Evolutionary conservation across 139 green algal species (phyloP).

Genomic region (Gonium pectorale): DNA sequence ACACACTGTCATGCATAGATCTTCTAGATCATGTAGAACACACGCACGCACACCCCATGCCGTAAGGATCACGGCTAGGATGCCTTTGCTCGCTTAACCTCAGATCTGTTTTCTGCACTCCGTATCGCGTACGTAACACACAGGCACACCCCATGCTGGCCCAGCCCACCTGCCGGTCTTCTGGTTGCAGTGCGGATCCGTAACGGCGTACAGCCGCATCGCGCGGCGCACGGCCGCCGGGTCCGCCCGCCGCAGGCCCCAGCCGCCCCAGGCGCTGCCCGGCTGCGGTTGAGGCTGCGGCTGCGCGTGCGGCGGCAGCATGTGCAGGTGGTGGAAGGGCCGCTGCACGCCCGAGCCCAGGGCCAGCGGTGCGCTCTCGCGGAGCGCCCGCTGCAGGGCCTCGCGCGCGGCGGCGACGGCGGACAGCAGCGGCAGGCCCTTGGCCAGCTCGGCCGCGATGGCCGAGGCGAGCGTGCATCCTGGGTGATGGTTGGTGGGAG

Average conservation of each 20-base stretch:
- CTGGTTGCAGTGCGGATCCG: slow-evolving; percentile 78
- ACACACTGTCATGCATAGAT: too few species aligned
- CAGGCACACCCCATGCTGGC: too few species aligned
- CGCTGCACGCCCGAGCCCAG: slow-evolving; percentile 81
- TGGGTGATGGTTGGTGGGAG: neutral
- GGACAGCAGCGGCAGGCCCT: slow-evolving; percentile 64
- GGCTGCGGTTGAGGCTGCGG: neutral
- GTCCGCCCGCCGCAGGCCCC: neutral
- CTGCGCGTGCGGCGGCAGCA: slow-evolving; percentile 20
- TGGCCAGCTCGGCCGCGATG: slow-evolving; percentile 90
- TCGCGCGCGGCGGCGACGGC: slow-evolving; percentile 76
- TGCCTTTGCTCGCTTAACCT: too few species aligned
- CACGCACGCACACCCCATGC: too few species aligned
- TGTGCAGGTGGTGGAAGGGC: slow-evolving; percentile 84
- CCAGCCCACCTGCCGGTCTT: slow-evolving; percentile 33
- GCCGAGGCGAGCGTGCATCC: slow-evolving; percentile 92
- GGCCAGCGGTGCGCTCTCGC: slow-evolving; percentile 59
- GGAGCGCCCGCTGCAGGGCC: slow-evolving; percentile 80
- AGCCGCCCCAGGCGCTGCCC: neutral
- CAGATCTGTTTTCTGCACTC: too few species aligned
- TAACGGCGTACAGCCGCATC: slow-evolving; percentile 87
- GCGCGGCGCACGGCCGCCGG: slow-evolving; percentile 43
- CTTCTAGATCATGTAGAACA: too few species aligned
- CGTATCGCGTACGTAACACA: too few species aligned
- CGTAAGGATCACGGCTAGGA: too few species aligned